These are phyloP conservation scores for Phyllosticta ampelicida DNA, from an alignment of 2,329 filamentous ascomycete genomes.

Conservation along the genomic window DNA sequence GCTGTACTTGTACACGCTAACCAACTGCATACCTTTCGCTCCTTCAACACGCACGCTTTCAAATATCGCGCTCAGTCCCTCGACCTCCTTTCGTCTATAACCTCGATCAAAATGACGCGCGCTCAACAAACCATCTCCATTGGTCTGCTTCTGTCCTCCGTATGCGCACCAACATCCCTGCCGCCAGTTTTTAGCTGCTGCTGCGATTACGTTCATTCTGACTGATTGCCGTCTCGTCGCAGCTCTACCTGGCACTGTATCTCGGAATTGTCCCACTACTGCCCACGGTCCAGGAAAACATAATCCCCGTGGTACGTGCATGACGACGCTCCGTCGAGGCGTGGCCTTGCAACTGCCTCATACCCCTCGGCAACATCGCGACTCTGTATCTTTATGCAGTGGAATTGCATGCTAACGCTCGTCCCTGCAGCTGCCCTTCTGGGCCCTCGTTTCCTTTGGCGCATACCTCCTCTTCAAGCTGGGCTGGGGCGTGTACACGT, in stretches of 20 bases:
- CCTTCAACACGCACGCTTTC: background rate
- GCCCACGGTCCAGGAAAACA: slow-evolving; percentile 63
- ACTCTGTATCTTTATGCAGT: background rate
- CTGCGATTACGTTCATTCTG: background rate
- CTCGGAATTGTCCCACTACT: slow-evolving; percentile 76
- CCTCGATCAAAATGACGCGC: slow-evolving; percentile 60
- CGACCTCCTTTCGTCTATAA: background rate
- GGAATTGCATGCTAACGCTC: slow-evolving; percentile 2
- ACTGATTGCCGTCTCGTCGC: slow-evolving; percentile 14
- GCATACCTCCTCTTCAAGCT: slow-evolving; percentile 86
- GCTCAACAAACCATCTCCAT: slow-evolving; percentile 87
- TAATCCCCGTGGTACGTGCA: slow-evolving; percentile 77
- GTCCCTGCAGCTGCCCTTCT: slow-evolving; percentile 72
- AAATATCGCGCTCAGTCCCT: background rate
- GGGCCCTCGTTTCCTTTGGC: slow-evolving; percentile 81
- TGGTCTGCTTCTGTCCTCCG: slow-evolving; percentile 75
- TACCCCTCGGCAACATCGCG: background rate
- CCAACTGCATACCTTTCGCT: background rate
- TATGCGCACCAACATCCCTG: slow-evolving; percentile 37
- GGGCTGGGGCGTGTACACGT: slow-evolving; percentile 85
- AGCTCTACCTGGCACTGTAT: slow-evolving; percentile 86
- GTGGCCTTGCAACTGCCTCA: background rate
- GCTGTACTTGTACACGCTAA: background rate
- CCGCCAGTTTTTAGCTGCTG: background rate
- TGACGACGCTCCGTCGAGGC: background rate